phyloP scores from a whole-genome alignment of 2,329 filamentous ascomycete genomes.

The Pyricularia sp. region DNA sequence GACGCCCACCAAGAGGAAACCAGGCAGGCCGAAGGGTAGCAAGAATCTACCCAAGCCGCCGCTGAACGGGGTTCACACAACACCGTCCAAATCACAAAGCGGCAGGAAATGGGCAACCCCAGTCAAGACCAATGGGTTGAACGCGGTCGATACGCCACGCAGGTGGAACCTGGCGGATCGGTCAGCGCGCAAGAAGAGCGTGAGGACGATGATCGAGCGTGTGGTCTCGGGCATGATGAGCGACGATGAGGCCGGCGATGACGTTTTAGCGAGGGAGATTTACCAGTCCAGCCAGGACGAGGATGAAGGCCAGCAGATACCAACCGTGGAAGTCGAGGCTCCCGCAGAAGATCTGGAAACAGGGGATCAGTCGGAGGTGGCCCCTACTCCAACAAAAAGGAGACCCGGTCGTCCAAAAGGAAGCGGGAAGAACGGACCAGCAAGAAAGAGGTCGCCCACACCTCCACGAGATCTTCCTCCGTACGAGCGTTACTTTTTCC shows the following conservation, averaged over 20 bases:
- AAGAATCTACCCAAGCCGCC: not conserved
- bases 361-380: slow-evolving; percentile 12
- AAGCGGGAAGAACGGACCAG: slow-evolving; percentile 26
- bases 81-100: slow-evolving; percentile 22
- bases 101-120: slow-evolving; percentile 24
- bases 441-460: slow-evolving; percentile 56
- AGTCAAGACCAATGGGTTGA: slow-evolving; percentile 18
- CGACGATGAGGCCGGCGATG: slow-evolving; percentile 60
- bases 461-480: slow-evolving; percentile 71
- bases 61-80: slow-evolving; percentile 8
- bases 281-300: slow-evolving; percentile 44
- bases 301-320: slow-evolving; percentile 16
- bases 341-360: slow-evolving; percentile 15
- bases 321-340: slow-evolving; percentile 13
- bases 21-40: slow-evolving; percentile 1
- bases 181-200: slow-evolving; percentile 78
- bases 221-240: slow-evolving; percentile 49
- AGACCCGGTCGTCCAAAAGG: slow-evolving; percentile 28
- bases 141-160: slow-evolving; percentile 41
- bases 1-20: slow-evolving; percentile 1
- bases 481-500: slow-evolving; percentile 86
- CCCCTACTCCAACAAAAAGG: slow-evolving; percentile 32
- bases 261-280: slow-evolving; percentile 56
- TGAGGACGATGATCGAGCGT: slow-evolving; percentile 59
- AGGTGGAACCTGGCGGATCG: slow-evolving; percentile 62